These are phyloP conservation scores for Tricholomella constricta DNA, from an alignment of 768 basidiomycete genomes.

Conservation along the genomic window DNA sequence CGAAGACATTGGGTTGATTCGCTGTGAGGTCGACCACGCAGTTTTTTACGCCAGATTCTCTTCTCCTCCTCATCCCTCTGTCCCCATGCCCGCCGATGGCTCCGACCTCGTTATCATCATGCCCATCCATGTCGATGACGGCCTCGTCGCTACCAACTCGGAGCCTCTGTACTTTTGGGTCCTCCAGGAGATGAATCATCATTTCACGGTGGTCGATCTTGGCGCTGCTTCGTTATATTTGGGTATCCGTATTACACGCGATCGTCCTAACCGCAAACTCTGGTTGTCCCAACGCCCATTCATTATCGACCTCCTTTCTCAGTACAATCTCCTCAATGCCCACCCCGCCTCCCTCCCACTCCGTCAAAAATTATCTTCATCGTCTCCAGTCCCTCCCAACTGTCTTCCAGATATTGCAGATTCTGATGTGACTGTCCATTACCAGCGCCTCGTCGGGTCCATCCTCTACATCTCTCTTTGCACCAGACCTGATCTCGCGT, in stretches of 20 bases:
- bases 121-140: slow-evolving; percentile 29
- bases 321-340: slow-evolving; percentile 11
- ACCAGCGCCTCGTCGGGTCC: slow-evolving; percentile 22
- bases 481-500: slow-evolving; percentile 9
- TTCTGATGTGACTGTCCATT: slow-evolving; percentile 5
- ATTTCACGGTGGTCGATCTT: too few species aligned
- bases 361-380: not conserved
- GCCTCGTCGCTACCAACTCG: slow-evolving; percentile 22
- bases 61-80: slow-evolving; percentile 16
- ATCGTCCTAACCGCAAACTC: not conserved
- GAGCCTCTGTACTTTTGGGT: slow-evolving; percentile 20
- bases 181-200: slow-evolving; percentile 10
- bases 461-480: slow-evolving; percentile 9
- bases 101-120: slow-evolving; percentile 18
- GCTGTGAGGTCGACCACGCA: slow-evolving; percentile 27
- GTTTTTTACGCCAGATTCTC: slow-evolving; percentile 1
- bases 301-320: slow-evolving; percentile 13
- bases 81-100: slow-evolving; percentile 19
- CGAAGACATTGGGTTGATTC: slow-evolving; percentile 1
- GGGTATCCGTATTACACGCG: too few species aligned
- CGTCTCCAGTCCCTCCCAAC: not conserved
- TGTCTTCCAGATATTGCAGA: slow-evolving; percentile 3
- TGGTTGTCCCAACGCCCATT: slow-evolving; percentile 15
- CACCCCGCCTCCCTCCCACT: not conserved
- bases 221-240: too few species aligned